Evolutionary conservation across 164 flowering plant genomes (phyloP).

Genomic region (Macadamia integrifolia): DNA sequence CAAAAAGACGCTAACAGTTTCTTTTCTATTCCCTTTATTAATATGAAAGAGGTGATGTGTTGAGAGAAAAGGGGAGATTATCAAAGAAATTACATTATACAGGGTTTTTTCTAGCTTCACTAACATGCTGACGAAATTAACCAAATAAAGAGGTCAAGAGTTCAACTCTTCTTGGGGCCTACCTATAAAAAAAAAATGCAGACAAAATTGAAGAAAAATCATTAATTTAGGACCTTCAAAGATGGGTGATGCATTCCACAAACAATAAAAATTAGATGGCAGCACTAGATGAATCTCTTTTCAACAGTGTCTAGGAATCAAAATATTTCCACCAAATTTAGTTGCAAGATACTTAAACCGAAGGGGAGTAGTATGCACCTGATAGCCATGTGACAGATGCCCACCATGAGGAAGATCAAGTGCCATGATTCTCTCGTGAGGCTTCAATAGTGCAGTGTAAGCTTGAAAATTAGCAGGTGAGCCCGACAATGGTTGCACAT

Average conservation of each 20-base stretch:
- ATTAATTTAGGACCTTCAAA: too few species aligned
- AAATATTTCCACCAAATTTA: not conserved
- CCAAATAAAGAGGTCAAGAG: too few species aligned
- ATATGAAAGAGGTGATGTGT: too few species aligned
- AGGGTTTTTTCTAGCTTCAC: too few species aligned
- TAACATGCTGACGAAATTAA: too few species aligned
- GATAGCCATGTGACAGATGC: slow-evolving; percentile 84
- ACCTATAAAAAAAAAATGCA: too few species aligned
- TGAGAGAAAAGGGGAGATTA: too few species aligned
- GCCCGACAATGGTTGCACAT: slow-evolving; percentile 93
- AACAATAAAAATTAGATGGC: not conserved
- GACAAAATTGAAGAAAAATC: too few species aligned
- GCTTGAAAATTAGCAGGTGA: slow-evolving; percentile 97
- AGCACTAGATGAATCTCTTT: not conserved
- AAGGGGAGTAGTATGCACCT: slow-evolving; percentile 20
- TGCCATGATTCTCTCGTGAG: slow-evolving; percentile 99
- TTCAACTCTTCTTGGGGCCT: too few species aligned
- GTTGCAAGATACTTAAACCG: not conserved
- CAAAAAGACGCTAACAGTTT: too few species aligned
- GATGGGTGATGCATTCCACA: not conserved
- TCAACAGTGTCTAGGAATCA: not conserved
- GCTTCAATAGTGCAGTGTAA: slow-evolving; percentile 88
- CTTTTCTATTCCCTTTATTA: too few species aligned
- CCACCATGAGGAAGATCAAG: slow-evolving; percentile 97
- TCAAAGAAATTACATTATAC: too few species aligned